Base-by-base conservation (phyloP, 1,139 yeast species). In the Kurtzmaniella quercitrusa region DNA sequence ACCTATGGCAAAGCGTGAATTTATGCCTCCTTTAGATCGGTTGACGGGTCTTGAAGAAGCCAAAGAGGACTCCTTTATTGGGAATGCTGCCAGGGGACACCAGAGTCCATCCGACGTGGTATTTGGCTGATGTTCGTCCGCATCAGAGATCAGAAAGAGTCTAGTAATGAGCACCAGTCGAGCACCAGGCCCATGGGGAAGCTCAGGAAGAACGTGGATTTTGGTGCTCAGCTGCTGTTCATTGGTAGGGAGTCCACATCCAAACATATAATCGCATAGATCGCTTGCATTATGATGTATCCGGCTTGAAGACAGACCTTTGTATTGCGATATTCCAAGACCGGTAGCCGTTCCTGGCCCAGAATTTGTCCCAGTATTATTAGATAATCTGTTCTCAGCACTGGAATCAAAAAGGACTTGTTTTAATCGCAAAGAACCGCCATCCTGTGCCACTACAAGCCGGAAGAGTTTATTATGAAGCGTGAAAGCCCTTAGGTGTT, bases 201-300 rank as follows among this genome's bases (percentile, higher is more conserved):
- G 51, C 2, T 68, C 57, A 0, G 81, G 81, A 16, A 78, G 55
- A 23, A 65, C 52, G 54, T 78, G 82, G 7, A 78, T 52, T 47
- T 78, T 78, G 2, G 78, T 74, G 15, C 70, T 57, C 20, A 67
- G 55, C 30, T 64, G 65, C n/a, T 65, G 57, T 46, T 78, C 82
- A 47, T 66, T 74, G 5, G 75, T 61, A 12, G 81, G 79, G 30
- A 78, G 56, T 0, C 82, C 82, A 46, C 78, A 74, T 5, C 84
- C 84, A 56, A 77, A 78, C 76, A 77, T 74, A 50, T 68, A 75
- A 46, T 74, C 74, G 38, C 74, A 67, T 32, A 78, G 53, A 46
- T 78, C 82, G 43, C 63, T 61, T 9, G 60, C 50, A 30, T 70
- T 65, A 49, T 77, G 80, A 47, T 65, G 63, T 2, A 64, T 45